These are phyloP conservation scores for Apophysomyces trapeziformis DNA, from an alignment of 371 early-diverging fungal species.

Conservation along the genomic window DNA sequence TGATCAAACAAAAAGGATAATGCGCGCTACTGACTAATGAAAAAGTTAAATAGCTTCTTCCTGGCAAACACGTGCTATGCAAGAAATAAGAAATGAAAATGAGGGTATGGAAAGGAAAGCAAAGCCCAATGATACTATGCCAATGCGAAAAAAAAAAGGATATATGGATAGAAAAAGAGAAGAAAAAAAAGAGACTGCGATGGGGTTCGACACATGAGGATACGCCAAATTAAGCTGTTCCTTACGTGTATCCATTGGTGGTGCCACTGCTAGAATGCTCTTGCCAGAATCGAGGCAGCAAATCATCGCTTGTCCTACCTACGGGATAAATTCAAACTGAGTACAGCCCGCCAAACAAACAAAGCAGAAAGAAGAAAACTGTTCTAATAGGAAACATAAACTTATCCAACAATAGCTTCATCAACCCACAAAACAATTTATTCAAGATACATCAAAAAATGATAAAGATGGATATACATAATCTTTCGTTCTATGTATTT, in stretches of 20 bases:
- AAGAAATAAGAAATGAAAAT: conserved; percentile 6
- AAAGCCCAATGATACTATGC: background rate
- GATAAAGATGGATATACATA: no score
- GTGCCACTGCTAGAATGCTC: conserved; percentile 8
- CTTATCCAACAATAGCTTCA: no score
- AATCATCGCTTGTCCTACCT: conserved; percentile 6
- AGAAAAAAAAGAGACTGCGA: conserved; percentile 3
- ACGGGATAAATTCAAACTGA: background rate
- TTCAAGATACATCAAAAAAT: no score
- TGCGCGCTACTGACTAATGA: conserved; percentile 2
- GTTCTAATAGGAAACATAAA: no score
- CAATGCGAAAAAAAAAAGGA: background rate
- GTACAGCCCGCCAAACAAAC: conserved; percentile 1
- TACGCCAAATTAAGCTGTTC: conserved; percentile 13
- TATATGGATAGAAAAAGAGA: background rate
- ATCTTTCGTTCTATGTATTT: no score
- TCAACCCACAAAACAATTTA: no score
- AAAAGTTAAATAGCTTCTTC: background rate
- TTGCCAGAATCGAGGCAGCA: conserved; percentile 4
- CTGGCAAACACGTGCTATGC: conserved; percentile 8
- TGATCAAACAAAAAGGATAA: background rate
- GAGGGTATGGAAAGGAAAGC: conserved; percentile 1
- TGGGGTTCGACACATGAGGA: conserved; percentile 10
- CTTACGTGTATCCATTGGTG: conserved; percentile 8
- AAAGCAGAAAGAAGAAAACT: background rate